Percentiles rank a stretch among this genome's conserved stretches.
Conservation (phyloP, 208 protist genomes). For the Zelonia costaricensis region DNA sequence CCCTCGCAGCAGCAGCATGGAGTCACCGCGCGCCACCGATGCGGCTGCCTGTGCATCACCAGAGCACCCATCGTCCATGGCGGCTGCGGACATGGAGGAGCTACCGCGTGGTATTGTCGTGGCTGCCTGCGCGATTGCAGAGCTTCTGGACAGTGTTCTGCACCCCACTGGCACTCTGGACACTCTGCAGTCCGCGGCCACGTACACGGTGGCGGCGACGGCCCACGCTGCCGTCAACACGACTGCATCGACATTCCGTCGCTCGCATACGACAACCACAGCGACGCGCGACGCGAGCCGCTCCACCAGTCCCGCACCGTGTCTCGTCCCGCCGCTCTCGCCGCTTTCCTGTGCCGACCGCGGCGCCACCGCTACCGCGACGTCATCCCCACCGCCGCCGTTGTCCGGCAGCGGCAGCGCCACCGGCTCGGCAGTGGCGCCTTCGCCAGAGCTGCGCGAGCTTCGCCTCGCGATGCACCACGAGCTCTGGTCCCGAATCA, state of each 20-base stretch:
- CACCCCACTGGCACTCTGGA: constrained; percentile 6
- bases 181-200: too few species aligned
- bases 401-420: neutral
- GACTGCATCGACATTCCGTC: too few species aligned
- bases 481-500: constrained; percentile 28
- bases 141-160: constrained; percentile 17
- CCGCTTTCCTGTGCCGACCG: neutral
- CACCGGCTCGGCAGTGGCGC: neutral
- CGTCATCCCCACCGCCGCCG: neutral
- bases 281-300: neutral
- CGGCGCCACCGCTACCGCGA: neutral
- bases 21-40: constrained; percentile 5
- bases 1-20: neutral
- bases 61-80: too few species aligned
- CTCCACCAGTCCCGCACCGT: neutral
- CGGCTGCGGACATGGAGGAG: constrained; percentile 5
- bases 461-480: constrained; percentile 10
- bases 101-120: constrained; percentile 17
- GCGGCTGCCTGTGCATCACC: neutral
- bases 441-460: constrained; percentile 7
- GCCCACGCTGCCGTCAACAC: too few species aligned
- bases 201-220: too few species aligned
- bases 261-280: too few species aligned
- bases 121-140: constrained; percentile 20
- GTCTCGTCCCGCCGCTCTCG: neutral